A percentile compares a stretch with the other conserved stretches of the same genome.
Conservation (phyloP, 306 rosid genomes). For the Vicia villosa region DNA sequence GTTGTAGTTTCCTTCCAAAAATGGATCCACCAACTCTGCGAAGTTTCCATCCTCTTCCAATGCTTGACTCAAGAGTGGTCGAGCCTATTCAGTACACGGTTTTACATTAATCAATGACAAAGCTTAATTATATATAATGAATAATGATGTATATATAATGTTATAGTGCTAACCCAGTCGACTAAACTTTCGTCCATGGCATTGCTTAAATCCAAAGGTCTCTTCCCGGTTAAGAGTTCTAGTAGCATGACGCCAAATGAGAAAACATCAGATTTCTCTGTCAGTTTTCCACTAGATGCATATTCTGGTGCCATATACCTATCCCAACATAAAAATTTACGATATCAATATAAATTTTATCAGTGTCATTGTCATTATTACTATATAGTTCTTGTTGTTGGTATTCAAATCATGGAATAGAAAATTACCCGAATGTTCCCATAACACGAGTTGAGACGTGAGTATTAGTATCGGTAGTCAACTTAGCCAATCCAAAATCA, state of each 20-base stretch:
- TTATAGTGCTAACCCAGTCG: constrained; percentile 69
- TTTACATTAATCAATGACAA: not conserved
- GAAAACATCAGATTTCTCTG: constrained; percentile 44
- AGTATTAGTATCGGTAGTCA: not conserved
- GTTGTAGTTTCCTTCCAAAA: constrained; percentile 58
- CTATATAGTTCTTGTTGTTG: too few relatives aligned
- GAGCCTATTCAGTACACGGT: constrained; percentile 52
- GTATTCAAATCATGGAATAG: not conserved
- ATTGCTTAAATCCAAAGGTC: constrained; percentile 60
- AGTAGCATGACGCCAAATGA: constrained; percentile 89
- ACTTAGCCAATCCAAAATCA: constrained; percentile 18
- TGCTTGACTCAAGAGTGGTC: constrained; percentile 58
- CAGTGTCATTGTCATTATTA: too few relatives aligned
- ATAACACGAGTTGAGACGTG: constrained; percentile 11
- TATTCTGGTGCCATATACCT: constrained; percentile 94
- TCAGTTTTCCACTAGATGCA: constrained; percentile 83
- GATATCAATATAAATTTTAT: not conserved
- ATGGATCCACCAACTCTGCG: constrained; percentile 55
- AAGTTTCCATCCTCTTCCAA: constrained; percentile 51
- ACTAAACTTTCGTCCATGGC: constrained; percentile 80
- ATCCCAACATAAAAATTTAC: constrained; percentile 13
- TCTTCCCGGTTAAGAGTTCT: constrained; percentile 75
- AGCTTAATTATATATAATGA: too few relatives aligned
- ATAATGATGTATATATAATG: not conserved
- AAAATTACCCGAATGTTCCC: constrained; percentile 15